These are phyloP conservation scores for Rhodotorula sp. DNA, from an alignment of 1,284 basidiomycete species.

Conservation along the genomic window DNA sequence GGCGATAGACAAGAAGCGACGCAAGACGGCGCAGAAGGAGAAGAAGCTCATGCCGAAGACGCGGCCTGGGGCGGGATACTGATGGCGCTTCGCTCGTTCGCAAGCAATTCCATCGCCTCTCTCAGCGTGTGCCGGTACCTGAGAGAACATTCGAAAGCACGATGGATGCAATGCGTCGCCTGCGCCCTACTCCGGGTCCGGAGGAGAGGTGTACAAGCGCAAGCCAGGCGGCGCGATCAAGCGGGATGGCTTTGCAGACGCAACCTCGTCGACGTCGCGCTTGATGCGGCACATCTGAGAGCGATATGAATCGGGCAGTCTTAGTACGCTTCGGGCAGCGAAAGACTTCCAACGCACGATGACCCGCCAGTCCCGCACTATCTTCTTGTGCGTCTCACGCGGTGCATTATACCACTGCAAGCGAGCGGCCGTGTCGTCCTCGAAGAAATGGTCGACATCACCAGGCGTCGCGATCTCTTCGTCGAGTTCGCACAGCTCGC, in stretches of 20 bases:
- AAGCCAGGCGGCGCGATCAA: not conserved
- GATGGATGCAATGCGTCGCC: too few species aligned
- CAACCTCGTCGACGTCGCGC: conserved; percentile 1
- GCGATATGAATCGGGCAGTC: not conserved
- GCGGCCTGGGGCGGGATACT: conserved; percentile 13
- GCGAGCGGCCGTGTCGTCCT: not conserved
- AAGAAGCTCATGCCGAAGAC: conserved; percentile 40
- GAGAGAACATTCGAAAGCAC: not conserved
- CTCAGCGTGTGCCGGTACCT: not conserved
- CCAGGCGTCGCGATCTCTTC: not conserved
- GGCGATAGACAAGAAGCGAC: conserved; percentile 40
- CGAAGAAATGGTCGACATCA: conserved; percentile 3
- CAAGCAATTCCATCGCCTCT: not conserved
- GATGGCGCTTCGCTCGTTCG: not conserved
- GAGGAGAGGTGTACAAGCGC: not conserved
- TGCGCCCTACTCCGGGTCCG: not conserved
- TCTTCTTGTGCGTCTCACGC: not conserved
- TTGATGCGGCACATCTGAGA: conserved; percentile 12
- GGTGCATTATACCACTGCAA: conserved; percentile 2
- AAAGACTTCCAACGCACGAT: not conserved
- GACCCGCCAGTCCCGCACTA: conserved; percentile 5
- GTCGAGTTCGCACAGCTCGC: conserved; percentile 1
- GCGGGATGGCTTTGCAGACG: not conserved
- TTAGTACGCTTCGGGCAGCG: too few species aligned
- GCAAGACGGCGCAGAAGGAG: conserved; percentile 39